A percentile compares a stretch with the other conserved stretches of the same genome.
phyloP scores from a whole-genome alignment of 2,329 filamentous ascomycete genomes.

The Cercospora janseana region DNA sequence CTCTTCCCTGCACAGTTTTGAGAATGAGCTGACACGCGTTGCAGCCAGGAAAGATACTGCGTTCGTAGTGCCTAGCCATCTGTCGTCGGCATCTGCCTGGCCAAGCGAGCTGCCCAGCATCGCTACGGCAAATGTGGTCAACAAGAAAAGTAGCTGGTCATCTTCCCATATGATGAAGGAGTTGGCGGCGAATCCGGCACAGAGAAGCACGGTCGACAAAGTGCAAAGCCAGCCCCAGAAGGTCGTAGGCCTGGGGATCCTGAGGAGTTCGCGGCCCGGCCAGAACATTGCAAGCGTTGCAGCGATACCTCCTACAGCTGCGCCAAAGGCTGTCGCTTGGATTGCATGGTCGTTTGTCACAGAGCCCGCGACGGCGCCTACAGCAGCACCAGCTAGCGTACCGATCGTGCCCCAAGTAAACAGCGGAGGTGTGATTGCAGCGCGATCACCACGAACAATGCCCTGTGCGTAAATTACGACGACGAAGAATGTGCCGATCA shows the following conservation, averaged over 20 bases:
- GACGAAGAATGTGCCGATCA: constrained; percentile 65
- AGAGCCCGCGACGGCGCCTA: constrained; percentile 32
- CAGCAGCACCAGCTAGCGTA: constrained; percentile 41
- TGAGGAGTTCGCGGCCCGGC: constrained; percentile 44
- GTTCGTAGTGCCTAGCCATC: constrained; percentile 77
- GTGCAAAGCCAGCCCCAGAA: constrained; percentile 87
- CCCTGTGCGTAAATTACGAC: constrained; percentile 69
- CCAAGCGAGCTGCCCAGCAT: constrained; percentile 72
- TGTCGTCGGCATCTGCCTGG: constrained; percentile 64
- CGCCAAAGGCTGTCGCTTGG: constrained; percentile 44
- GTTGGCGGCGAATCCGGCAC: constrained; percentile 92
- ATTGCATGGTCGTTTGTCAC: constrained; percentile 41
- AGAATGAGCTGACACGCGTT: constrained; percentile 77
- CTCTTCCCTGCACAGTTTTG: constrained; percentile 91
- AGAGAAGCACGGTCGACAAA: constrained; percentile 79
- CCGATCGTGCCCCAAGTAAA: constrained; percentile 53
- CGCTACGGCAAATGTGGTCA: constrained; percentile 80
- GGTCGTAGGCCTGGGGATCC: constrained; percentile 63
- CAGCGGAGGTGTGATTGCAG: constrained; percentile 54
- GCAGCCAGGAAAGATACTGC: constrained; percentile 79
- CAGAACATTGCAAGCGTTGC: constrained; percentile 45
- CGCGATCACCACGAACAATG: constrained; percentile 53
- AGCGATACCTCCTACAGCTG: constrained; percentile 41
- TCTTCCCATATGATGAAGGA: constrained; percentile 99
- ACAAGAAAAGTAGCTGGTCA: constrained; percentile 86